phyloP scores from a whole-genome alignment of 495 filamentous ascomycete species.

The Trichoderma orchidacearum region DNA sequence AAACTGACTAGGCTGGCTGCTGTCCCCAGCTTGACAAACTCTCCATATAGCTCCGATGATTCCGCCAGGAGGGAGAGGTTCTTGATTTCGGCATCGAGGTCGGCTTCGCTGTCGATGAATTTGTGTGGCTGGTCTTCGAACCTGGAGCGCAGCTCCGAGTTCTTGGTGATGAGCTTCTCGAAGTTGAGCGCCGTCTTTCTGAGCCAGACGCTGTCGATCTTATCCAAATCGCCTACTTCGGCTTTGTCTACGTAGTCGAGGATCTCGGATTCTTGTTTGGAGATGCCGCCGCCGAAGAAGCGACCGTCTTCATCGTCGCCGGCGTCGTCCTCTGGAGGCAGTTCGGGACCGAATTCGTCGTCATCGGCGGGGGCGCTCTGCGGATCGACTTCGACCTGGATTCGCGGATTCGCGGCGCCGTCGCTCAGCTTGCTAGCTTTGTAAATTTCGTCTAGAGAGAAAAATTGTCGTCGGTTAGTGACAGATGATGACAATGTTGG shows the following conservation, averaged over 20 bases:
- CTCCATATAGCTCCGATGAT: constrained; percentile 70
- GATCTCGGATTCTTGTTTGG: constrained; percentile 65
- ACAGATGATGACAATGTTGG: not conserved
- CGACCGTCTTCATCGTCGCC: constrained; percentile 82
- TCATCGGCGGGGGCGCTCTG: constrained; percentile 36
- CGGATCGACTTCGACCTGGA: constrained; percentile 38
- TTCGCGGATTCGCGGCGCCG: constrained; percentile 29
- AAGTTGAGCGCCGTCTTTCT: constrained; percentile 71
- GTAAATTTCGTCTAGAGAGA: constrained; percentile 52
- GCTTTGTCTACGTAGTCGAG: constrained; percentile 62
- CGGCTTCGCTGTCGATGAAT: constrained; percentile 64
- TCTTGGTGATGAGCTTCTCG: constrained; percentile 82
- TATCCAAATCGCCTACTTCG: constrained; percentile 43
- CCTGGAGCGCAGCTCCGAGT: constrained; percentile 82
- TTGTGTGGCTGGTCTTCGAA: constrained; percentile 75
- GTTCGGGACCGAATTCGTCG: constrained; percentile 50
- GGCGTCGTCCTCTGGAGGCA: constrained; percentile 42
- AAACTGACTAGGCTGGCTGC: constrained; percentile 63
- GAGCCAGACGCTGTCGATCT: constrained; percentile 74
- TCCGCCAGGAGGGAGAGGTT: constrained; percentile 78
- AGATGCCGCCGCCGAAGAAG: constrained; percentile 90
- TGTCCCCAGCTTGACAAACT: constrained; percentile 71
- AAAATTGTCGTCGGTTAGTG: not conserved
- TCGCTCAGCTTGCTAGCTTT: constrained; percentile 68
- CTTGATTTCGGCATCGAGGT: constrained; percentile 83